A percentile compares a stretch with the other conserved stretches of the same genome.
Conservation (phyloP, 2,329 filamentous ascomycete species). For the Penicillium sp. region DNA sequence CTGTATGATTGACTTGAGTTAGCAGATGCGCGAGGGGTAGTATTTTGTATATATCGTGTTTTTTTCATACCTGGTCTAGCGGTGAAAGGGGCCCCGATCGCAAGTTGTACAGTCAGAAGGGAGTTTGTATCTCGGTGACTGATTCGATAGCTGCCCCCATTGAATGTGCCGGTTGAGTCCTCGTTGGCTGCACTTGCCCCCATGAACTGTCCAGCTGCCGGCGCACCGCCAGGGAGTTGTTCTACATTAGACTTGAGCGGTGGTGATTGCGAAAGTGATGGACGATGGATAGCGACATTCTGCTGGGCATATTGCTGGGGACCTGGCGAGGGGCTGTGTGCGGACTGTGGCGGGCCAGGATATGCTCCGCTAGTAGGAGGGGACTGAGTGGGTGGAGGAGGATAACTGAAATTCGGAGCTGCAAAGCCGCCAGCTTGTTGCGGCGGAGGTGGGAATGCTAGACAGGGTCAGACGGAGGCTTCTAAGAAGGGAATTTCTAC, state of each 20-base stretch:
- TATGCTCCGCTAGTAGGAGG: slow-evolving; percentile 15
- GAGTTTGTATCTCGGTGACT: slow-evolving; percentile 91
- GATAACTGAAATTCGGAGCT: slow-evolving; percentile 23
- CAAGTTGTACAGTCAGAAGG: slow-evolving; percentile 84
- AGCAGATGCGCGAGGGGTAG: not conserved
- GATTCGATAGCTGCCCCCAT: slow-evolving; percentile 91
- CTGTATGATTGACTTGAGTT: slow-evolving; percentile 42
- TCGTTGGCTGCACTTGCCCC: slow-evolving; percentile 66
- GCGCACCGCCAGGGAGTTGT: slow-evolving; percentile 47
- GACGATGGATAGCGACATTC: not conserved
- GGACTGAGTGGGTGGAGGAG: slow-evolving; percentile 30
- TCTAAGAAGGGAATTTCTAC: not conserved
- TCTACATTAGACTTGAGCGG: slow-evolving; percentile 22
- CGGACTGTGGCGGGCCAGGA: not conserved
- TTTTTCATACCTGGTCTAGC: slow-evolving; percentile 71
- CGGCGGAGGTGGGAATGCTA: slow-evolving; percentile 12
- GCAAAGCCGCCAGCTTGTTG: slow-evolving; percentile 2
- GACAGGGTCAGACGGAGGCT: not conserved
- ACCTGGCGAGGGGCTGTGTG: slow-evolving; percentile 3
- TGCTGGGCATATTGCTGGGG: not conserved
- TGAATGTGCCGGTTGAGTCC: slow-evolving; percentile 95
- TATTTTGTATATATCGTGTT: too few species aligned
- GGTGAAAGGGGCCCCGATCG: slow-evolving; percentile 80
- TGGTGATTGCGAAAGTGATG: slow-evolving; percentile 12
- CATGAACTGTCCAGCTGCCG: slow-evolving; percentile 61